Evolutionary conservation across 2,329 filamentous ascomycete genomes (phyloP), one percentile per base, ranked within the genome.

Genomic region (Colletotrichum neosansevieriae): DNA sequence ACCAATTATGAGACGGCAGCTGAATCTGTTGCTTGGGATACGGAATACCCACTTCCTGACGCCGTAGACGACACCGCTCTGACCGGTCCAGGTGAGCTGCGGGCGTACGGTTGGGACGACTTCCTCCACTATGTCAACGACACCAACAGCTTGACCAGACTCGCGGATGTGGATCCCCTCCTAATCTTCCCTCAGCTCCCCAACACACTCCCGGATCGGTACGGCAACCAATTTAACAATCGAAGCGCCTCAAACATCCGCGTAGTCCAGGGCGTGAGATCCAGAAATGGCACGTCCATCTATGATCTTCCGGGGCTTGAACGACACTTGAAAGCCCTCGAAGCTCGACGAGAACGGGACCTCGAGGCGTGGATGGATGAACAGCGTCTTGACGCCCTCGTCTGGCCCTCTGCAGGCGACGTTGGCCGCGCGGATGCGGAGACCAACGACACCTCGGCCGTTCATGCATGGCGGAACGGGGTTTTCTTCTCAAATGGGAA

Each of bases 381-480:
- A 0, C 21, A 36, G 1, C 24, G 51, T 3, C 60, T 63, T 3
- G 40, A 63, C n/a, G 50, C 19, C 2, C 15, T 63, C 13, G 60
- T 63, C 1, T 63, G 49, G 38, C 60, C 51, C 3, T 38, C 60
- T 12, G 44, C 17, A 9, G 60, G 60, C n/a, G 60, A 63, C 19
- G 51, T 57, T 10, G 51, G 50, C 12, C 32, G 40, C 11, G 50
- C 40, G 13, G 53, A 32, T 10, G 40, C 51, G 6, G 60, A 63
- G 29, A 57, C 53, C 7, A 17, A 56, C 40, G 17, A 63, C 4
- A n/a, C 11, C 10, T 38, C 51, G 12, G 50, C 60, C 92, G 36
- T 94, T 79, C 62, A 54, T 7, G 17, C 70, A 4, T 63, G 58
- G 58, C 44, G 51, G 5, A 62, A 66, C 36, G 67, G 70, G 2